phyloP scores from a whole-genome alignment of 2,329 filamentous ascomycete species.

The Phaeosphaeria sp. region DNA sequence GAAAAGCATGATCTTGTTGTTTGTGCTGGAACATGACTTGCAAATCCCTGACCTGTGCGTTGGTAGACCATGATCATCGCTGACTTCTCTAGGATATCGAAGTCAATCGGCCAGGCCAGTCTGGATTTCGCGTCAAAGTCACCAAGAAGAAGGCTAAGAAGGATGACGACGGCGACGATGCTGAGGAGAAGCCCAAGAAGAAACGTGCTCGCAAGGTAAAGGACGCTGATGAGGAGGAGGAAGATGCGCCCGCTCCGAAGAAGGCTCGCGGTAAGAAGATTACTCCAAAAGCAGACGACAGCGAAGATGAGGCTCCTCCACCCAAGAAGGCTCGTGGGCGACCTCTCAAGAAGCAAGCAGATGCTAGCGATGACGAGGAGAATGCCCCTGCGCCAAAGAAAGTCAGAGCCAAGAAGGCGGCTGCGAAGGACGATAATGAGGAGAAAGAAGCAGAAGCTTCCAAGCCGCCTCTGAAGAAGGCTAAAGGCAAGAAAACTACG shows the following conservation, averaged over 20 bases:
- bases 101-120: constrained; percentile 72
- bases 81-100: constrained; percentile 68
- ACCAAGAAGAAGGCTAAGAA: constrained; percentile 41
- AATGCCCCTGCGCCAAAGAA: constrained; percentile 42
- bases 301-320: constrained; percentile 30
- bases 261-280: constrained; percentile 25
- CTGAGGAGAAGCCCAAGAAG: constrained; percentile 49
- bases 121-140: constrained; percentile 59
- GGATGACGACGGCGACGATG: constrained; percentile 31
- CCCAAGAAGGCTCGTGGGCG: constrained; percentile 24
- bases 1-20: background rate
- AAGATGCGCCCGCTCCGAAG: constrained; percentile 32
- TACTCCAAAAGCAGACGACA: constrained; percentile 27
- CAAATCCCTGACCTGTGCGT: background rate
- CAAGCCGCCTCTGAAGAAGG: constrained; percentile 24
- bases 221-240: constrained; percentile 39
- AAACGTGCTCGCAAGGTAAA: constrained; percentile 46
- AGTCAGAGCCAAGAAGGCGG: constrained; percentile 37
- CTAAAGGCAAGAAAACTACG: constrained; percentile 19
- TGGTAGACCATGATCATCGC: background rate
- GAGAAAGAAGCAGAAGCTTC: constrained; percentile 19
- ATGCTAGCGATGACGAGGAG: constrained; percentile 40
- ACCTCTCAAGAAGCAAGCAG: constrained; percentile 16
- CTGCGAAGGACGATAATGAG: constrained; percentile 23
- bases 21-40: background rate